Conservation (phyloP, 140 eudicot species). For the Bidens hawaiensis region DNA sequence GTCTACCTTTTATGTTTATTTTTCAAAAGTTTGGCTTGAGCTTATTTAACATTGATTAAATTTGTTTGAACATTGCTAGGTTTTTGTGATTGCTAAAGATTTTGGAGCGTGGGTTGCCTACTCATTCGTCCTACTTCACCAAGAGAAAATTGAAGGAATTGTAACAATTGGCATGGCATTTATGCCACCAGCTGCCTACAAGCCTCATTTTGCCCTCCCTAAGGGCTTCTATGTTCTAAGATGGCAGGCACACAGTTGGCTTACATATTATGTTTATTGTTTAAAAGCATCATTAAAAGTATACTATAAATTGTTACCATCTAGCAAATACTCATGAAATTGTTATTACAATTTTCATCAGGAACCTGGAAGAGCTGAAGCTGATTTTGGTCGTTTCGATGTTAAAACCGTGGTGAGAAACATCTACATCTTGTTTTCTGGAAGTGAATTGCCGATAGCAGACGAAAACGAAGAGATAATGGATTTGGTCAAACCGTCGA, state of each 20-base stretch:
- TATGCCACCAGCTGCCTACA: slow-evolving; percentile 4
- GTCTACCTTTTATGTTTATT: no score
- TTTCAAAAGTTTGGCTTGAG: no score
- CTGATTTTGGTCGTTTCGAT: no score
- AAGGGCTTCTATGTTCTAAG: neutral
- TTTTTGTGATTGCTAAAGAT: slow-evolving; percentile 11
- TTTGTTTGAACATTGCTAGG: neutral
- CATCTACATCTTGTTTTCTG: no score
- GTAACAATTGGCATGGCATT: neutral
- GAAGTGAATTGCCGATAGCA: no score
- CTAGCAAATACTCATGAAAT: no score
- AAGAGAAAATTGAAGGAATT: slow-evolving; percentile 5
- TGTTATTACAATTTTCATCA: no score
- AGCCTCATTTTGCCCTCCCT: neutral
- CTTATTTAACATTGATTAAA: neutral
- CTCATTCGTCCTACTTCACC: neutral
- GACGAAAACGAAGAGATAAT: neutral
- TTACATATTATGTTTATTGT: neutral
- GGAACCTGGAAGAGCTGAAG: no score
- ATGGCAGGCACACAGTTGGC: slow-evolving; percentile 8
- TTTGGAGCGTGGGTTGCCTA: slow-evolving; percentile 7
- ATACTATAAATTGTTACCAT: no score
- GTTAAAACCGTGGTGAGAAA: no score
- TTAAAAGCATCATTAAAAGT: no score
- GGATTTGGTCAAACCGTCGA: neutral